Base-by-base conservation (phyloP, 2,329 filamentous ascomycete species). In the Passalora sequoiae region DNA sequence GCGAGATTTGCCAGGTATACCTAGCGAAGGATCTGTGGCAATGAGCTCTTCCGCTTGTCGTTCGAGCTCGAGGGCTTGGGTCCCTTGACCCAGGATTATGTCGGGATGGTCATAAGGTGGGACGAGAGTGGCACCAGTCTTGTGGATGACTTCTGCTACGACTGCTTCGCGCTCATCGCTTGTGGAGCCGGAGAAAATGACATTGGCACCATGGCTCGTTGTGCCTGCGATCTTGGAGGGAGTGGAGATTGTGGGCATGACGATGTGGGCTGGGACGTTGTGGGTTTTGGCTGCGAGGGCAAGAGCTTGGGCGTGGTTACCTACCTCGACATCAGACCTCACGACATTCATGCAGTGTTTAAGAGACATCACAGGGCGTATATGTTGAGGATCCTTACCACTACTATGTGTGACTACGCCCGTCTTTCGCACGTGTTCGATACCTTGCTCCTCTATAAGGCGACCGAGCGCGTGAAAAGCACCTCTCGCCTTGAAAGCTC, bases 301-400 rank as follows among this genome's bases (percentile, higher is more conserved):
- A 44, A 97, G 80, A 1, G 92, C 91, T 72, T 95, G 89, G 0
- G 91, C 91, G 63, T 97, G 92, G 68, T 97, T 97, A 47, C 91
- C 89, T 91, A 45, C 42, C 37, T 43, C 21, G 16, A n/a, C 21
- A 27, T 29, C 24, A 41, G 31, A 37, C 16, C 33, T 15, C 9
- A 51, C 28, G n/a, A 27, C 27, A 37, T n/a, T n/a, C n/a, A n/a
- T n/a, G n/a, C n/a, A n/a, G n/a, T n/a, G n/a, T n/a, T n/a, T 12
- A 30, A 25, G 15, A 25, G 12, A 9, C 31, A 54, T 50, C 6
- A 6, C 20, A 35, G 19, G 7, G n/a, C 13, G 16, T n/a, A n/a
- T n/a, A n/a, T n/a, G n/a, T n/a, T n/a, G n/a, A n/a, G n/a, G n/a
- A n/a, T n/a, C n/a, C 56, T 38, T 68, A 91, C 88, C 89, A 62